Evolutionary conservation across 176 grass and related monocot genomes (phyloP).

Genomic region (Paspalum vaginatum): DNA sequence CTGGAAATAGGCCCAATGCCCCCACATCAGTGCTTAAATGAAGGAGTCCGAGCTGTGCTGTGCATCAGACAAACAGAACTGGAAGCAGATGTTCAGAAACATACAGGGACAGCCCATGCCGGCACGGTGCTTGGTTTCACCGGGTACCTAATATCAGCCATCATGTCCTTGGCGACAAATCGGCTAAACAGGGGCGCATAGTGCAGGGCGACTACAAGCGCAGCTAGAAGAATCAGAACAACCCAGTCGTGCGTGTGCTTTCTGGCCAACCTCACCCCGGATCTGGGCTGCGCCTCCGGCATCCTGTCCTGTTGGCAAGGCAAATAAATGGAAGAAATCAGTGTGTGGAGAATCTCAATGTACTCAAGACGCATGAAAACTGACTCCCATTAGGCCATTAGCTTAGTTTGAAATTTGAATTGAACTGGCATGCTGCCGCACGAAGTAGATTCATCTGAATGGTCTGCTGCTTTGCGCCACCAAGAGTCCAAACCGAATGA

Average conservation of each 20-base stretch:
- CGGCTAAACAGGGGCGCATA: conserved; percentile 59
- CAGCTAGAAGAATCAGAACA: conserved; percentile 60
- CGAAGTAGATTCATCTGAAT: not conserved
- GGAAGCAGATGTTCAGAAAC: conserved; percentile 35
- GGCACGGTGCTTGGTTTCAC: conserved; percentile 70
- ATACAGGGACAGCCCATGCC: conserved; percentile 71
- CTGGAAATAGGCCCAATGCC: conserved; percentile 40
- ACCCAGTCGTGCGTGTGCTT: conserved; percentile 74
- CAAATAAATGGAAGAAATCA: not conserved
- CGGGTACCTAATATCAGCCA: conserved; percentile 73
- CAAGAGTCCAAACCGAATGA: not conserved
- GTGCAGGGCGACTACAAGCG: conserved; percentile 50
- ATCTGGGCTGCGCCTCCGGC: conserved; percentile 41
- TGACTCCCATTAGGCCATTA: no score
- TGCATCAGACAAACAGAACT: not conserved
- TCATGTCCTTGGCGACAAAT: conserved; percentile 71
- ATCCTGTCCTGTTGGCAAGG: conserved; percentile 42
- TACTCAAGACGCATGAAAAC: not conserved
- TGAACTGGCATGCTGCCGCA: not conserved
- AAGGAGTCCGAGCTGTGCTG: not conserved
- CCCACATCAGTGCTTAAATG: not conserved
- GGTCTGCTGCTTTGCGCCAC: not conserved
- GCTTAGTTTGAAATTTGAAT: not conserved
- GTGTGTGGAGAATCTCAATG: not conserved
- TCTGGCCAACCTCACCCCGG: conserved; percentile 51